Percentiles rank a stretch among this genome's conserved stretches.
phyloP scores from a whole-genome alignment of 257 asterid species.

The Scutellaria minor region DNA sequence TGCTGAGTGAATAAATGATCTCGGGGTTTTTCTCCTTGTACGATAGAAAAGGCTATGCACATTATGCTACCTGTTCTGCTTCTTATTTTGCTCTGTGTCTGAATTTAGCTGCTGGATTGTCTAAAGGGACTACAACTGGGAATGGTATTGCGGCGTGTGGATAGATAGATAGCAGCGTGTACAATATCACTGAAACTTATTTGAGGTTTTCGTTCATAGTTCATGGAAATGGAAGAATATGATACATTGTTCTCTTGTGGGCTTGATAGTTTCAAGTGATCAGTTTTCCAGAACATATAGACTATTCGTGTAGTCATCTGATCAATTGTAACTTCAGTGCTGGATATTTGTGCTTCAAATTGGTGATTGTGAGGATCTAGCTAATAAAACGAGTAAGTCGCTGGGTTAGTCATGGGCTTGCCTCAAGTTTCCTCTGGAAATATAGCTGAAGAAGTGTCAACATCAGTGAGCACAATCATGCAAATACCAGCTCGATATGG shows the following conservation, averaged over 20 bases:
- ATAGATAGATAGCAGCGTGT: conserved; percentile 34
- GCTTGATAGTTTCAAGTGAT: conserved; percentile 2
- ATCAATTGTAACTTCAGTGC: conserved; percentile 13
- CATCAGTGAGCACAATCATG: conserved; percentile 54
- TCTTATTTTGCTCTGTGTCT: conserved; percentile 44
- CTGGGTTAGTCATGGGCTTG: conserved; percentile 64
- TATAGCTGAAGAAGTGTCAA: conserved; percentile 62
- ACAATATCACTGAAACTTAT: conserved; percentile 20
- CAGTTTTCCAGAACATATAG: conserved; percentile 13
- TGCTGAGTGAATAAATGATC: conserved; percentile 46
- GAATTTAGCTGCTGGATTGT: conserved; percentile 44
- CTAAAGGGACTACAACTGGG: conserved; percentile 37
- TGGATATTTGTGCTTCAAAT: conserved; percentile 18
- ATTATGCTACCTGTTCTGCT: conserved; percentile 42
- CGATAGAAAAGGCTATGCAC: conserved; percentile 41
- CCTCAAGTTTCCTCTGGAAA: conserved; percentile 72
- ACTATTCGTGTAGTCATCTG: conserved; percentile 1
- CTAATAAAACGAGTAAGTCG: conserved; percentile 19
- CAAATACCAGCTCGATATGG: conserved; percentile 52
- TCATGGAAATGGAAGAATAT: conserved; percentile 18
- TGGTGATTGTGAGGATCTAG: conserved; percentile 28
- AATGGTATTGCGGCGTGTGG: conserved; percentile 37
- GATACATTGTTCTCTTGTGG: conserved; percentile 7
- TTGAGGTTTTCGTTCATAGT: conserved; percentile 16
- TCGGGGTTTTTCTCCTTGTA: conserved; percentile 41